Percentiles rank a stretch among this genome's conserved stretches.
phyloP scores from a whole-genome alignment of 176 grass and related monocot species.

The Oryza coarctata region DNA sequence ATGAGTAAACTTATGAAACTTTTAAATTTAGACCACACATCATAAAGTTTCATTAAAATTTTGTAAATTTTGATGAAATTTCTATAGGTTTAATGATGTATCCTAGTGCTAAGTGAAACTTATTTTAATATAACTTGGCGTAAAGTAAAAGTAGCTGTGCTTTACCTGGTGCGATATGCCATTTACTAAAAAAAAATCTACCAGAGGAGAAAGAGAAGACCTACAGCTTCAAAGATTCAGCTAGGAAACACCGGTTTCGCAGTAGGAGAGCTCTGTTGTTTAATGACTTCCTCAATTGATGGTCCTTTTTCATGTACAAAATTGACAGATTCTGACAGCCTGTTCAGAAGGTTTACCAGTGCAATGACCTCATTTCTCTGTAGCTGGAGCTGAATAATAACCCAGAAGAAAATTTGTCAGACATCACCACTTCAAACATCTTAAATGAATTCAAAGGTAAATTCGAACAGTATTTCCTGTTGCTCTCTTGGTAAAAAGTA shows the following conservation, averaged over 20 bases:
- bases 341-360: slow-evolving; percentile 84
- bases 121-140: too few species aligned
- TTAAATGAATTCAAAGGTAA: slow-evolving; percentile 1
- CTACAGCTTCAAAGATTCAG: slow-evolving; percentile 19
- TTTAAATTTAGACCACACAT: too few species aligned
- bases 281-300: slow-evolving; percentile 56
- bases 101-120: too few species aligned
- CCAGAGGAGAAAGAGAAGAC: not conserved
- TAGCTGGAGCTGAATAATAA: slow-evolving; percentile 69
- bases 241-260: slow-evolving; percentile 41
- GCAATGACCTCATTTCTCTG: slow-evolving; percentile 97
- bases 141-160: too few species aligned
- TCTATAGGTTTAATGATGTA: too few species aligned
- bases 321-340: slow-evolving; percentile 91
- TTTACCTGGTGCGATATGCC: too few species aligned
- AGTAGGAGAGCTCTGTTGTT: slow-evolving; percentile 43
- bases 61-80: too few species aligned
- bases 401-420: slow-evolving; percentile 28
- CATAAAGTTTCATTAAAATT: too few species aligned
- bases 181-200: not conserved
- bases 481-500: not conserved
- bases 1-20: too few species aligned
- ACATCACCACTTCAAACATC: not conserved
- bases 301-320: slow-evolving; percentile 80
- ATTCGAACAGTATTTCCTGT: not conserved